phyloP scores from a whole-genome alignment of 352 stramenopile genomes.

The Lagenidium giganteum region DNA sequence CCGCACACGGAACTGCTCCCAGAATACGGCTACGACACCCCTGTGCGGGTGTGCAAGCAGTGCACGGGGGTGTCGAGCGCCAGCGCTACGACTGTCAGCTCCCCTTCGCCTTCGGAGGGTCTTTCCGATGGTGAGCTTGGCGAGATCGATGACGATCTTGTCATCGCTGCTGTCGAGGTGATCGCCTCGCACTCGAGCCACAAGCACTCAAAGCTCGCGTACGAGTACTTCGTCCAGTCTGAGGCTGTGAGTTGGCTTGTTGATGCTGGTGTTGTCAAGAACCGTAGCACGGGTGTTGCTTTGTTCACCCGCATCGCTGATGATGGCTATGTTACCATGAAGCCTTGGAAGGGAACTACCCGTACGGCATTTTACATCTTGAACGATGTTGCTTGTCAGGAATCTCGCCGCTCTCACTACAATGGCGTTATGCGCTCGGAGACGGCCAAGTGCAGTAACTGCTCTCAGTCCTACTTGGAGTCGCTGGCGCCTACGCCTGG shows the following conservation, averaged over 20 bases:
- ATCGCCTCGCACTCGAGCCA: constrained; percentile 56
- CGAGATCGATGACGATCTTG: constrained; percentile 51
- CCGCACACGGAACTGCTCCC: constrained; percentile 51
- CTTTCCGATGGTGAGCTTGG: constrained; percentile 50
- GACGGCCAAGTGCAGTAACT: constrained; percentile 81
- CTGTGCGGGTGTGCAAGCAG: constrained; percentile 71
- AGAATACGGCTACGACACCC: constrained; percentile 56
- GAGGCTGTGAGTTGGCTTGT: constrained; percentile 81
- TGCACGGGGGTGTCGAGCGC: constrained; percentile 33
- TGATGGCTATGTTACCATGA: constrained; percentile 64
- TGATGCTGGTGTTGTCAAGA: constrained; percentile 58
- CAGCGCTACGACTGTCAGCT: constrained; percentile 14
- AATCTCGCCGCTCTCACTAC: constrained; percentile 60
- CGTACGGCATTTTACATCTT: constrained; percentile 65
- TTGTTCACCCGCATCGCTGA: constrained; percentile 67
- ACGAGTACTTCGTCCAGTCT: constrained; percentile 83
- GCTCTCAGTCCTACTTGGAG: constrained; percentile 66
- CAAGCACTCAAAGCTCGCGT: constrained; percentile 73
- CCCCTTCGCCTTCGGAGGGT: constrained; percentile 32
- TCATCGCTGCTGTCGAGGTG: constrained; percentile 57
- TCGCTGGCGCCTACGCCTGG: constrained; percentile 49
- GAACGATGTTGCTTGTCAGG: constrained; percentile 54
- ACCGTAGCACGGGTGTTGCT: constrained; percentile 37
- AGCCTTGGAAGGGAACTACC: constrained; percentile 40
- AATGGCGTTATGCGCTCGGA: constrained; percentile 62